These are phyloP conservation scores for Casuarina cunninghamiana DNA, from an alignment of 306 rosid genomes.

Conservation along the genomic window DNA sequence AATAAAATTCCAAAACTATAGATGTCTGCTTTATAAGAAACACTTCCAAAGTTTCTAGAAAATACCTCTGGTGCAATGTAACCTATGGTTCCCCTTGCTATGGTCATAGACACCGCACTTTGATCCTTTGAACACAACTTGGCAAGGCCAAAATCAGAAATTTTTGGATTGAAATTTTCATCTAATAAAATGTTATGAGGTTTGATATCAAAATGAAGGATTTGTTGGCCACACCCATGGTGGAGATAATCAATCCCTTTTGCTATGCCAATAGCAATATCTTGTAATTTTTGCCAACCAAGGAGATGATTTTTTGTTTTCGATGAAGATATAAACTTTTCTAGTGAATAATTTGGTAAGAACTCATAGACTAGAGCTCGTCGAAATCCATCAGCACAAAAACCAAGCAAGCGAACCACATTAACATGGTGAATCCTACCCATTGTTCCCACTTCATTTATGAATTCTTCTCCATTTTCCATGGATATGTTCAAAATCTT, in stretches of 20 bases:
- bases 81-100: neutral
- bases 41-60: conserved; percentile 8
- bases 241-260: no score
- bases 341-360: no score
- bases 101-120: no score
- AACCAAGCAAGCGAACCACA: no score
- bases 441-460: neutral
- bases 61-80: conserved; percentile 2
- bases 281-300: no score
- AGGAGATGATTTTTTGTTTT: no score
- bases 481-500: neutral
- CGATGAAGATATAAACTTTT: no score
- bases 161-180: conserved; percentile 11
- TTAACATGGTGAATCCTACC: neutral
- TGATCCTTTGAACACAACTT: neutral
- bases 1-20: conserved; percentile 21
- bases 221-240: no score
- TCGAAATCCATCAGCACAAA: no score
- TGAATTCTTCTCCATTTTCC: neutral
- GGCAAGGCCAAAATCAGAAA: conserved; percentile 14
- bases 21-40: conserved; percentile 20
- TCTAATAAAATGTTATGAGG: conserved; percentile 22
- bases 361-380: no score
- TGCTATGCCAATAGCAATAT: no score
- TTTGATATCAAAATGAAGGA: no score